Conservation (phyloP, 2,329 filamentous ascomycete genomes). For the Ophiostoma triangulosporum region DNA sequence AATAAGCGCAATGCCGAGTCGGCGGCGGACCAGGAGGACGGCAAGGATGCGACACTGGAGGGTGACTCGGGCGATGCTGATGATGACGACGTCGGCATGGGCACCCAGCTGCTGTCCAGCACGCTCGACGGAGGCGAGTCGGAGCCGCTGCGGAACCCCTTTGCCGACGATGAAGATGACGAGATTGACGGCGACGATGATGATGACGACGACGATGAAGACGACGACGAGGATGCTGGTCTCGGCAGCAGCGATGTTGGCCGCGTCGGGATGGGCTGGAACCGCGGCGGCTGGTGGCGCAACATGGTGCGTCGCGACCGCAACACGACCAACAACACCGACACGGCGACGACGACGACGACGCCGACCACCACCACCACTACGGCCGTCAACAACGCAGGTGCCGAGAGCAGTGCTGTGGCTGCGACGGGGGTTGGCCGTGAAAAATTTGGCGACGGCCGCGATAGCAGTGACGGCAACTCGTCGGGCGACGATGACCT, state of each 20-base stretch:
- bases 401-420: not conserved
- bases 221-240: slow-evolving; percentile 26
- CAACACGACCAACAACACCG: not conserved
- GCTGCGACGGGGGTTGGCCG: not conserved
- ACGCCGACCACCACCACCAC: too few species aligned
- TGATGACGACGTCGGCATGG: not conserved
- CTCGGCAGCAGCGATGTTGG: slow-evolving; percentile 21
- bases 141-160: slow-evolving; percentile 32
- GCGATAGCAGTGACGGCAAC: slow-evolving; percentile 19
- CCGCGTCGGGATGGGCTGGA: slow-evolving; percentile 18
- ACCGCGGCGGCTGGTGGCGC: slow-evolving; percentile 25
- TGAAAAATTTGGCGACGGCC: slow-evolving; percentile 23
- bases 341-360: too few species aligned
- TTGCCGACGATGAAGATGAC: slow-evolving; percentile 45
- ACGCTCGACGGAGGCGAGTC: slow-evolving; percentile 9
- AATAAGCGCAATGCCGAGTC: slow-evolving; percentile 48
- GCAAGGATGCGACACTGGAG: slow-evolving; percentile 19
- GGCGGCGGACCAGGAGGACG: slow-evolving; percentile 28
- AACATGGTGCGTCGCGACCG: slow-evolving; percentile 18
- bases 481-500: slow-evolving; percentile 17
- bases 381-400: not conserved
- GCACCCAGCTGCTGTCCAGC: slow-evolving; percentile 3
- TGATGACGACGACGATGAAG: slow-evolving; percentile 21
- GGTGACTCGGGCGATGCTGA: not conserved
- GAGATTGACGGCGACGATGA: slow-evolving; percentile 33